Evolutionary conservation across 441 rosid genomes (phyloP).

Genomic region (California macrophylla): DNA sequence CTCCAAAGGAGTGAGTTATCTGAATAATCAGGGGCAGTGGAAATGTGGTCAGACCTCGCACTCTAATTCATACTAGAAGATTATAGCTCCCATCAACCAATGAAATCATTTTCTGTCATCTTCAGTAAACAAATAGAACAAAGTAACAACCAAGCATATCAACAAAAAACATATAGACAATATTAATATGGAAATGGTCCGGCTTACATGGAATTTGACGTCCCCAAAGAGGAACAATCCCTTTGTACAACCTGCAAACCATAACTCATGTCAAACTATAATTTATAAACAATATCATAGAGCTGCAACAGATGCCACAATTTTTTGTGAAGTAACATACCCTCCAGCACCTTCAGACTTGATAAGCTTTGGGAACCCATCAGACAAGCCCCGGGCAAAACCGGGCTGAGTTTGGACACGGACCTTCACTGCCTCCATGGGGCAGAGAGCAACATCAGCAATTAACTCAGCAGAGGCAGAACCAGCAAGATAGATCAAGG

Average conservation of each 20-base stretch:
- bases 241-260: slow-evolving; percentile 78
- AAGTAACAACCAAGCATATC: no score
- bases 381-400: slow-evolving; percentile 83
- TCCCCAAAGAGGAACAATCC: slow-evolving; percentile 96
- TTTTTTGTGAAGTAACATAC: slow-evolving; percentile 29
- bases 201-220: slow-evolving; percentile 99
- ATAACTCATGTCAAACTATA: background rate
- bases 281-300: background rate
- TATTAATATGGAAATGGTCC: no score
- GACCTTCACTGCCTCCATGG: slow-evolving; percentile 98
- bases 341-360: slow-evolving; percentile 83
- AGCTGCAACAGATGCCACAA: background rate
- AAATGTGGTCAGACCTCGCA: no score
- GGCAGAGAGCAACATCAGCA: slow-evolving; percentile 98
- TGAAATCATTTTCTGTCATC: background rate
- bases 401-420: slow-evolving; percentile 99
- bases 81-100: no score
- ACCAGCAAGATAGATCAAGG: slow-evolving; percentile 96
- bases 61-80: no score
- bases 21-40: no score
- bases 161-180: background rate
- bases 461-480: slow-evolving; percentile 99
- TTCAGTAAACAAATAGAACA: background rate
- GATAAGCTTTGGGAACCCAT: slow-evolving; percentile 90
- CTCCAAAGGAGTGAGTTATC: no score